phyloP scores from a whole-genome alignment of 495 filamentous ascomycete species.

The Xylaria cubensis region DNA sequence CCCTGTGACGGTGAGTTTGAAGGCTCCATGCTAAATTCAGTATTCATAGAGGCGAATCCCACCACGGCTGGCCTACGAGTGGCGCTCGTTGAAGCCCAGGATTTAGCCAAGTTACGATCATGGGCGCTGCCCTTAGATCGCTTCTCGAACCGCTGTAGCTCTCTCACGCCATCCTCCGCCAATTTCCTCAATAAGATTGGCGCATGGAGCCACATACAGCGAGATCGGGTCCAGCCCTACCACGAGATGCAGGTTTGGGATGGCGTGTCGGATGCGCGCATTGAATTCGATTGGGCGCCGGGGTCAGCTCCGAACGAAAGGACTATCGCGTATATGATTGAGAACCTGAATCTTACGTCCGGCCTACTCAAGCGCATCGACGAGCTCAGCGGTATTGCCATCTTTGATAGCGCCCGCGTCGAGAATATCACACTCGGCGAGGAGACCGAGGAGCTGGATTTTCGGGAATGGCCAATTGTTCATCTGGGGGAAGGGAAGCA shows the following conservation, averaged over 20 bases:
- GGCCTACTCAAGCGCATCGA: slow-evolving; percentile 74
- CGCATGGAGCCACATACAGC: slow-evolving; percentile 80
- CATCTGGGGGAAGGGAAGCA: slow-evolving; percentile 65
- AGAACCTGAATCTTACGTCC: slow-evolving; percentile 87
- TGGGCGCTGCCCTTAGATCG: slow-evolving; percentile 69
- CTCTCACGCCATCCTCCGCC: slow-evolving; percentile 84
- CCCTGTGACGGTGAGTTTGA: slow-evolving; percentile 13
- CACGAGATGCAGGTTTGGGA: slow-evolving; percentile 98
- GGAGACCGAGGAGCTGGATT: slow-evolving; percentile 71
- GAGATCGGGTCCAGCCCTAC: slow-evolving; percentile 79
- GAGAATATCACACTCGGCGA: slow-evolving; percentile 77
- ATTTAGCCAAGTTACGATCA: slow-evolving; percentile 68
- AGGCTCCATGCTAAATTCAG: slow-evolving; percentile 25
- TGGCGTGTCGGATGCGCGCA: slow-evolving; percentile 82
- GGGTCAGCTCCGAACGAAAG: slow-evolving; percentile 48
- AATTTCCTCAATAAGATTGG: slow-evolving; percentile 76
- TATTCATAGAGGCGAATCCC: slow-evolving; percentile 63
- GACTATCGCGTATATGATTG: slow-evolving; percentile 93
- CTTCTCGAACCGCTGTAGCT: slow-evolving; percentile 94
- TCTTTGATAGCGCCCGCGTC: slow-evolving; percentile 78
- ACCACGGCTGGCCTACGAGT: slow-evolving; percentile 78
- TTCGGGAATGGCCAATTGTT: slow-evolving; percentile 86
- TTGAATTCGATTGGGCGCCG: slow-evolving; percentile 81
- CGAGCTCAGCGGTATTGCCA: slow-evolving; percentile 68
- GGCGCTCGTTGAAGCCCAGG: slow-evolving; percentile 89